Evolutionary conservation across 352 stramenopile genomes (phyloP).

Genomic region (Phytophthora constricta): DNA sequence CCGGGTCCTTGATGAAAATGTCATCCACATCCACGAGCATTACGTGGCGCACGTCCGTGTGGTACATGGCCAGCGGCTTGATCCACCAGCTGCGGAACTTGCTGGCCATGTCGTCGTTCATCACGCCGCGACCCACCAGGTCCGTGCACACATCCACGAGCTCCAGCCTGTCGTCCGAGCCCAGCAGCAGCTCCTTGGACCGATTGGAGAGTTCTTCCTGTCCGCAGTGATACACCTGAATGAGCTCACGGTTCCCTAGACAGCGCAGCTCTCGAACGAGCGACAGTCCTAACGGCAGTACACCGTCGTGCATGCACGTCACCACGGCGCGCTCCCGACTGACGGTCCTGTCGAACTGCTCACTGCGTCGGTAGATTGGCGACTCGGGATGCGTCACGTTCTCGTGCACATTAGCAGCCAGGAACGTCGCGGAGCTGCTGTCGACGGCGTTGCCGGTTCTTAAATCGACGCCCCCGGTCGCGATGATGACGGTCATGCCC

Average conservation of each 20-base stretch:
- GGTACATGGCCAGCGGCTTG: conserved; percentile 40
- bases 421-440: conserved; percentile 22
- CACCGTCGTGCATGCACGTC: conserved; percentile 39
- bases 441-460: conserved; percentile 15
- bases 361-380: conserved; percentile 30
- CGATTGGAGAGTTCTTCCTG: conserved; percentile 39
- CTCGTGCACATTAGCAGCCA: conserved; percentile 10
- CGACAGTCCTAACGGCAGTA: conserved; percentile 43
- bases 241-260: conserved; percentile 41
- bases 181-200: conserved; percentile 22
- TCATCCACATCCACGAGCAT: conserved; percentile 37
- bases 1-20: conserved; percentile 50
- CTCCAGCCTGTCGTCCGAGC: conserved; percentile 29
- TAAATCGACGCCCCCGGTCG: conserved; percentile 15
- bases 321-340: conserved; percentile 39
- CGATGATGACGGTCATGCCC: conserved; percentile 27
- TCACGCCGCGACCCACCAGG: conserved; percentile 24
- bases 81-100: conserved; percentile 48
- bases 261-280: conserved; percentile 50
- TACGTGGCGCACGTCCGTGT: conserved; percentile 32
- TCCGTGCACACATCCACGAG: conserved; percentile 48
- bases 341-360: conserved; percentile 35
- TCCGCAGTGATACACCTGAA: conserved; percentile 53
- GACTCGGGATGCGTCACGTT: conserved; percentile 26
- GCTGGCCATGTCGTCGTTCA: conserved; percentile 14